These are phyloP conservation scores for Psilocybe azurescens DNA, from an alignment of 768 basidiomycete species.

Conservation along the genomic window DNA sequence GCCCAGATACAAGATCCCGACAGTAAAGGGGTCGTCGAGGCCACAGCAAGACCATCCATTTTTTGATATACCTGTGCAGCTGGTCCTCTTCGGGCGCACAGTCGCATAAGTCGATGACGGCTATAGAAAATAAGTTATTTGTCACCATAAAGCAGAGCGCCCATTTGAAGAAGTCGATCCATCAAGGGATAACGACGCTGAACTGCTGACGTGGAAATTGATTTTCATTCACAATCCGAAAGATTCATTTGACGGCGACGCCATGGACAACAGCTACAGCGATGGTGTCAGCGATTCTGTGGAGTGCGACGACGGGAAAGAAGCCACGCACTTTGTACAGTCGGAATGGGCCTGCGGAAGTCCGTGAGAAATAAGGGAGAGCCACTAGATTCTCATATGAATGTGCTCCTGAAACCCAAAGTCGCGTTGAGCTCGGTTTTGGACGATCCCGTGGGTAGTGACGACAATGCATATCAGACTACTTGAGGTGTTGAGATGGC, in stretches of 20 bases:
- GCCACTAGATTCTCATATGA: neutral
- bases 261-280: constrained; percentile 32
- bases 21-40: neutral
- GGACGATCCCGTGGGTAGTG: neutral
- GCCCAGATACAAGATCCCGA: neutral
- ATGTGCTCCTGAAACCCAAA: constrained; percentile 19
- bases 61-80: constrained; percentile 23
- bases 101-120: constrained; percentile 1
- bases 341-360: constrained; percentile 5
- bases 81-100: constrained; percentile 21
- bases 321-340: constrained; percentile 14
- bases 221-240: constrained; percentile 18
- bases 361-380: constrained; percentile 4
- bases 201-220: too few species aligned
- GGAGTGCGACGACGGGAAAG: neutral
- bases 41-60: neutral
- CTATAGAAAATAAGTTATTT: neutral
- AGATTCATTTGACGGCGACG: constrained; percentile 11
- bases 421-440: constrained; percentile 18
- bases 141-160: neutral
- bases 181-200: constrained; percentile 11
- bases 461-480: too few species aligned
- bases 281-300: constrained; percentile 6
- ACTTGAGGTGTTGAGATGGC: neutral
- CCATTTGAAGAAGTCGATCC: neutral